Base-by-base conservation (phyloP, 2,329 filamentous ascomycete genomes). In the Tolypocladium pustulatum region DNA sequence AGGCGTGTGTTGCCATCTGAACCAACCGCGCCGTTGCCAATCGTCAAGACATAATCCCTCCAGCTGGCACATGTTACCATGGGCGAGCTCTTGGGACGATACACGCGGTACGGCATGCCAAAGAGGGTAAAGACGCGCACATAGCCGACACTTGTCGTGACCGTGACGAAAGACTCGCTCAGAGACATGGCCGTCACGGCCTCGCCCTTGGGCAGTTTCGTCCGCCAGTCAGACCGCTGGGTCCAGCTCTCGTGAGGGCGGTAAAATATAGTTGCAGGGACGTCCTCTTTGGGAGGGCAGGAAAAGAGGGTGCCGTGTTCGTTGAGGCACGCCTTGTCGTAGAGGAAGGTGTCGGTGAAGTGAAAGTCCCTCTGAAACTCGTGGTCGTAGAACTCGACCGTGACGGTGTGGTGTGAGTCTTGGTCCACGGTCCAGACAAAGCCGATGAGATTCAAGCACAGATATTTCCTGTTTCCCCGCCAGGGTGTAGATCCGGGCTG, bases 391-490 rank as follows among this genome's bases (percentile, higher is more conserved):
- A 99, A 99, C 67, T 97, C 94, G 2, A 97, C 92, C 0, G 92
- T 97, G 13, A 99, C 87, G 1, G 94, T 99, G 70, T 97, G 85
- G 66, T 93, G 88, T 0, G 88, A 89, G 68, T 97, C 92, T 72
- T 99, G 94, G 65, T 96, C 90, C 22, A 99, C 90, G 0, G 93
- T 97, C 91, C 94, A 99, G 10, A 97, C 90, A 68, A 95, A 94
- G 0, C 95, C 94, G 57, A 92, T 90, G 60, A 99, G 77, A 69
- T 97, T 97, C 46, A 97, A 82, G 68, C 91, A 96, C 0, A 99
- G 81, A 69, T 99, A 96, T 69, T 93, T 90, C 62, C 94, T 82
- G 71, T 96, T 94, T 1, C 94, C 94, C 62, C 91, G 85, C 95
- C 94, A 99, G 0, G 93, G 93, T 0, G 94, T 99, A 57, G 91